These are phyloP conservation scores for Backusella luteola DNA, from an alignment of 192 early-diverging fungal species.

Conservation along the genomic window DNA sequence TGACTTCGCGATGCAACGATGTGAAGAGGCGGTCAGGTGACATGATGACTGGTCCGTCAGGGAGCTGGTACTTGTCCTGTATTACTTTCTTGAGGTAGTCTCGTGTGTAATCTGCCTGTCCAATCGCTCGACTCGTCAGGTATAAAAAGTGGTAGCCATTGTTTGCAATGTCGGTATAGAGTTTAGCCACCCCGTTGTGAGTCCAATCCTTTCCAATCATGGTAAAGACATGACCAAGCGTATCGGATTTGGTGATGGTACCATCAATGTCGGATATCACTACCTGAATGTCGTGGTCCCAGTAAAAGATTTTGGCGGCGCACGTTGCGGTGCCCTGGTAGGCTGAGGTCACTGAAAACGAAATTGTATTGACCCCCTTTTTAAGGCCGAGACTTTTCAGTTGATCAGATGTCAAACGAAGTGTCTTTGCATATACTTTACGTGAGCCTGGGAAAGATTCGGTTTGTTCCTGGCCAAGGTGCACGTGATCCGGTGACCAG, in stretches of 20 bases:
- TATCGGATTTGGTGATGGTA: slow-evolving; percentile 98
- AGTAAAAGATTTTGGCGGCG: slow-evolving; percentile 88
- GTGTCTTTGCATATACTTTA: slow-evolving; percentile 79
- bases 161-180: slow-evolving; percentile 91
- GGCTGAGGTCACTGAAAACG: slow-evolving; percentile 79
- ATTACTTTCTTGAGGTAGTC: slow-evolving; percentile 89
- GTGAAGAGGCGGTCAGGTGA: slow-evolving; percentile 92
- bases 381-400: slow-evolving; percentile 78
- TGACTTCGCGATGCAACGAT: slow-evolving; percentile 93
- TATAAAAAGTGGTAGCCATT: slow-evolving; percentile 98
- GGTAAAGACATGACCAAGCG: slow-evolving; percentile 93
- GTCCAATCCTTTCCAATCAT: slow-evolving; percentile 99
- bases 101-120: slow-evolving; percentile 87
- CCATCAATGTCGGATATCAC: slow-evolving; percentile 99
- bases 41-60: slow-evolving; percentile 95
- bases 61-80: slow-evolving; percentile 85
- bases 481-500: slow-evolving; percentile 22
- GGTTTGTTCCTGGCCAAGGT: slow-evolving; percentile 8
- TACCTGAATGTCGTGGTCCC: slow-evolving; percentile 77
- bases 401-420: slow-evolving; percentile 94
- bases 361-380: slow-evolving; percentile 86
- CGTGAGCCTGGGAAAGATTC: slow-evolving; percentile 9
- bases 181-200: slow-evolving; percentile 93
- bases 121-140: slow-evolving; percentile 93
- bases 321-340: slow-evolving; percentile 80